Evolutionary conservation across 73 alveolate species (phyloP).

Genomic region (Paramecium sonneborni): DNA sequence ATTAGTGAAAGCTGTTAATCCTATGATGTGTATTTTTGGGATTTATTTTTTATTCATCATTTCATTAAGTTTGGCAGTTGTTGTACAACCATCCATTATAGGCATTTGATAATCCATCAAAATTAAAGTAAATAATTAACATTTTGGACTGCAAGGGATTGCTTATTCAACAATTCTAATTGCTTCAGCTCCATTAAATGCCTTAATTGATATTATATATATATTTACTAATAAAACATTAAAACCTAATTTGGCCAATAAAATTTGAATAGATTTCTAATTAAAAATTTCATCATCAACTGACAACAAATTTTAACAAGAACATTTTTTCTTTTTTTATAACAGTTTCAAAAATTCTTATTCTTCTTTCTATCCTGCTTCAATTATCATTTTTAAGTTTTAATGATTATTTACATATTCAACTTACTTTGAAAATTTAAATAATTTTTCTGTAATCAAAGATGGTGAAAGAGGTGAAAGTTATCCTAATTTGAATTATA

Average conservation of each 20-base stretch:
- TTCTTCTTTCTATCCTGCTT: background rate
- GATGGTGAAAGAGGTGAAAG: conserved; percentile 9
- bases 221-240: background rate
- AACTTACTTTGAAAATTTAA: background rate
- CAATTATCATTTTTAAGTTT: background rate
- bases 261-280: background rate
- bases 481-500: background rate
- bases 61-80: background rate
- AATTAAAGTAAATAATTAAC: background rate
- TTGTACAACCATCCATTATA: conserved; percentile 28
- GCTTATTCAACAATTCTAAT: background rate
- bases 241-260: background rate
- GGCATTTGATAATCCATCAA: conserved; percentile 49
- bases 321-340: background rate
- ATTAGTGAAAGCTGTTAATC: conserved; percentile 52
- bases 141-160: background rate
- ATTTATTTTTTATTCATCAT: background rate
- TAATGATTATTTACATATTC: background rate
- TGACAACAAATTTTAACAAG: background rate
- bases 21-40: conserved; percentile 7
- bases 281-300: conserved; percentile 26
- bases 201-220: background rate
- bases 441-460: background rate
- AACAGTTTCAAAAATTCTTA: background rate
- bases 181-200: conserved; percentile 35